Evolutionary conservation across 768 basidiomycete genomes (phyloP), one percentile per base, ranked within the genome.

Genomic region (Imleria badia): DNA sequence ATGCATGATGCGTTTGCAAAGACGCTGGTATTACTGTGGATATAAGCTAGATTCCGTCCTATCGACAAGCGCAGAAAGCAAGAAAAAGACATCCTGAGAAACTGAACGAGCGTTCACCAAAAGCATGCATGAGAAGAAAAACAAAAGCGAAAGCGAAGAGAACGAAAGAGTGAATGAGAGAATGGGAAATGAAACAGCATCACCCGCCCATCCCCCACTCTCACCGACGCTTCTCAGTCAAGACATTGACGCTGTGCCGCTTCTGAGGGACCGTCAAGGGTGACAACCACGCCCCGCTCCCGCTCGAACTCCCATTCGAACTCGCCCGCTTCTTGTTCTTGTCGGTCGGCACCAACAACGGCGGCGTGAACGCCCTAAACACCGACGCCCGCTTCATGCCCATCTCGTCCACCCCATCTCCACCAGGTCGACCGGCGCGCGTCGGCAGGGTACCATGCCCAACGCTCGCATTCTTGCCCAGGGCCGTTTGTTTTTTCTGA

Each of bases 371-470:
- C 10, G 50, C 6, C 44, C 43, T 54, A 3, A 66, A 58, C 64
- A 58, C 35, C 10, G 64, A 66, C 34, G 40, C 52, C 23, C 49
- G 55, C 9, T 65, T 66, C 75, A 74, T 14, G 3, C 61, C 61
- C 61, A 60, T 52, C 52, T 62, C 61, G 36, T 62, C 61, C 20
- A 38, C 40, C 19, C 33, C 42, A 2, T 36, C 42, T 8, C 14
- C 43, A 19, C 29, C 9, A 17, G 12, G 20, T 0, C 30, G 31
- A 6, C 9, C 29, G 34, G 29, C 19, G 26, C 33, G 33, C 36
- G 2, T 29, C 30, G 22, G 48, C 40, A 38, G 6, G 12, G 9
- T 17, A 20, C 36, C 9, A 9, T 20, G 5, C 22, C 19, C 22
- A 12, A 17, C 43, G 20, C 15, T 26, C 12, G 7, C 35, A 5